Evolutionary conservation across 2,329 filamentous ascomycete genomes (phyloP).

Genomic region (Exophiala viscosa): DNA sequence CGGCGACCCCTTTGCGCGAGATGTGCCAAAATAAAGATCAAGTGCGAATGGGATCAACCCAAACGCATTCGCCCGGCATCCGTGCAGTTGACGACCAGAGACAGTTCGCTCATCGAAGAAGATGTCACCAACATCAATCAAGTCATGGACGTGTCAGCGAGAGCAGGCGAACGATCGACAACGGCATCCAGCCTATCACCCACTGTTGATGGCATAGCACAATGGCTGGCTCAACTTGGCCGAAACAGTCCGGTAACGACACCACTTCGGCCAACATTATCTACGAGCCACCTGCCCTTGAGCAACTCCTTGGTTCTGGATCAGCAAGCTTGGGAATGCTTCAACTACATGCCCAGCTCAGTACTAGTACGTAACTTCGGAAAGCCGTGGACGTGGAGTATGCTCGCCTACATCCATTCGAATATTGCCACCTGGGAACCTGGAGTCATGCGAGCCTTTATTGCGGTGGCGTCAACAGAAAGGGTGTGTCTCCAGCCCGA

Average conservation of each 20-base stretch:
- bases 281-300: background rate
- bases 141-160: background rate
- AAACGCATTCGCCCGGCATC: background rate
- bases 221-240: background rate
- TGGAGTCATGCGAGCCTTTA: slow-evolving; percentile 14
- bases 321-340: slow-evolving; percentile 1
- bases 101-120: background rate
- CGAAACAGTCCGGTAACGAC: background rate
- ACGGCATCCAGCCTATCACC: background rate
- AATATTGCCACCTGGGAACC: slow-evolving; percentile 2
- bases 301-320: background rate
- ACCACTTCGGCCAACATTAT: background rate
- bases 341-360: slow-evolving; percentile 9
- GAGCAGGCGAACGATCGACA: background rate
- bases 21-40: background rate
- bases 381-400: slow-evolving; percentile 15
- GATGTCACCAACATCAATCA: background rate
- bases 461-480: slow-evolving; percentile 14
- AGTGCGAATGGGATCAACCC: slow-evolving; percentile 8
- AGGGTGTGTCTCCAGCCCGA: slow-evolving; percentile 1
- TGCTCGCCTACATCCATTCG: slow-evolving; percentile 13
- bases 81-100: background rate
- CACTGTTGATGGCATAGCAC: background rate
- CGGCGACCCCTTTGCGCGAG: slow-evolving; percentile 1
- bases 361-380: slow-evolving; percentile 7